Evolutionary conservation across 2,329 filamentous ascomycete genomes (phyloP), one percentile per base, ranked within the genome.

Genomic region (Ambrosiella beaveri): DNA sequence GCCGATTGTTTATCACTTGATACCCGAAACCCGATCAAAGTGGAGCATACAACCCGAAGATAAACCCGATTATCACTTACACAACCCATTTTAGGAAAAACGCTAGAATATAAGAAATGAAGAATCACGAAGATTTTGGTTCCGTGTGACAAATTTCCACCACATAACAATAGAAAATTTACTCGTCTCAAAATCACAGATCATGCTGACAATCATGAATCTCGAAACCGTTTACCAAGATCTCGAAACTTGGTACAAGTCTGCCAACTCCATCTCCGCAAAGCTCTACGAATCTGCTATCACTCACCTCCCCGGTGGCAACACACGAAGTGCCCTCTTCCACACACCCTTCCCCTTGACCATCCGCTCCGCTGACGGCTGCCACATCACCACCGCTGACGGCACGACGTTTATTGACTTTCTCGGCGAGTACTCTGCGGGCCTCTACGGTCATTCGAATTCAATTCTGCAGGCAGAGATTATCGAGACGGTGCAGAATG

Each of bases 361-460:
- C 19, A 53, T 60, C 9, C 15, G 40, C n/a, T 54, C 54, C 19
- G 58, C 58, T 2, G 27, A 15, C 9, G 8, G 67, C 64, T 45
- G 40, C 27, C 56, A 41, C 27, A 63, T 75, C 6, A 69, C 65
- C 2, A 73, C 72, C 1, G 70, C 70, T 45, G 74, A 75, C 54
- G 71, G 67, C 7, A 65, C 70, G 17, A 66, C 64, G 65, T 69
- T 83, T 64, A 69, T 74, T 12, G 82, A 86, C 63, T 71, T 86
- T 7, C 70, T 82, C 1, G 76, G 77, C 39, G 82, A 86, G 66
- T 79, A 79, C 64, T 80, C 79, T 0, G 83, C 83, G 1, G 81
- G 78, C 1, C 71, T 86, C 11, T 85, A 79, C 64, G 83, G 83
- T 0, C 82, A 86, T 67, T 82, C 78, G 1, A 73, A 84, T 57